These are phyloP conservation scores for Forsythia suspensa DNA, from an alignment of 257 asterid species.

Conservation along the genomic window DNA sequence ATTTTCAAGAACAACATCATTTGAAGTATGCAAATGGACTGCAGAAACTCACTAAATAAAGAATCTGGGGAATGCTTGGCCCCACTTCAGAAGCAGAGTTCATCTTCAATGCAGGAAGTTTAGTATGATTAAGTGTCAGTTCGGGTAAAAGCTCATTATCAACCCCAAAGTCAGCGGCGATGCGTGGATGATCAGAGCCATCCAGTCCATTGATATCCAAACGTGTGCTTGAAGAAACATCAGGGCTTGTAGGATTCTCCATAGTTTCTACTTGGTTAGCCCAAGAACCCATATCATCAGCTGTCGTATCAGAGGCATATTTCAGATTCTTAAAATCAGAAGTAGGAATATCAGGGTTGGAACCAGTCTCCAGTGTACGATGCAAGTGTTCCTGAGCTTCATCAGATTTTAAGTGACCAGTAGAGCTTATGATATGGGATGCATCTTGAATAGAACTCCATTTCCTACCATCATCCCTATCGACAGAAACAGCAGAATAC, in stretches of 20 bases:
- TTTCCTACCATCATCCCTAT: slow-evolving; percentile 85
- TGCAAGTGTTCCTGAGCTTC: slow-evolving; percentile 45
- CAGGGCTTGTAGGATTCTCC: slow-evolving; percentile 45
- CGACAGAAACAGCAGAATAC: slow-evolving; percentile 87
- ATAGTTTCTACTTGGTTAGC: slow-evolving; percentile 13
- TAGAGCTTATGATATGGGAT: slow-evolving; percentile 34
- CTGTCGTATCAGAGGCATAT: slow-evolving; percentile 42
- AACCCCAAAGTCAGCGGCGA: slow-evolving; percentile 42
- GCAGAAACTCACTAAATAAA: slow-evolving; percentile 71
- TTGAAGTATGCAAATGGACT: slow-evolving; percentile 12
- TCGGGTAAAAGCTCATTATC: slow-evolving; percentile 58
- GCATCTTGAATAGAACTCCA: slow-evolving; percentile 72
- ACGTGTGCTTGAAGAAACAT: slow-evolving; percentile 45
- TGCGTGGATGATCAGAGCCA: slow-evolving; percentile 51
- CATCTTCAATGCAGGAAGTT: slow-evolving; percentile 48
- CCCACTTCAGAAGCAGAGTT: slow-evolving; percentile 57
- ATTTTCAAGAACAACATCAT: neutral
- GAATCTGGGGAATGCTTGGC: slow-evolving; percentile 94
- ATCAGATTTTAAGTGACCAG: slow-evolving; percentile 21
- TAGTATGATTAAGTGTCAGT: slow-evolving; percentile 43
- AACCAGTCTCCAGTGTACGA: slow-evolving; percentile 43
- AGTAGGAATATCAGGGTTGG: slow-evolving; percentile 45
- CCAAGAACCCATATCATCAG: slow-evolving; percentile 49
- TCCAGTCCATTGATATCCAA: slow-evolving; percentile 58
- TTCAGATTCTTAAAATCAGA: slow-evolving; percentile 50